Conservation (phyloP, 2,329 filamentous ascomycete genomes). For the Cordyceps cateniannulata region DNA sequence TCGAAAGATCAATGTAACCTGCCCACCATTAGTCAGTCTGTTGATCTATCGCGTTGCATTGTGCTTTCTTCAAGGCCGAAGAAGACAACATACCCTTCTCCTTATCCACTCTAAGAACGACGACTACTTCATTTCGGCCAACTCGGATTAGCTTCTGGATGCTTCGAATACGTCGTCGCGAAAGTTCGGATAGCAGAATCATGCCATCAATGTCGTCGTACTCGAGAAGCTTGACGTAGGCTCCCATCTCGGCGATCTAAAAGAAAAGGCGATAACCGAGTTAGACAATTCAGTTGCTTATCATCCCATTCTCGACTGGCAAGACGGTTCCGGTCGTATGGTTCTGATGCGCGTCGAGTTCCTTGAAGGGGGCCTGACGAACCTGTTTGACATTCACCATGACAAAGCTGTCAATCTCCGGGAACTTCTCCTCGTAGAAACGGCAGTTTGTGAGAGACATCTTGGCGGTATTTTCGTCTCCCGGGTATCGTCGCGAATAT, state of each 20-base stretch:
- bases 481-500: background rate
- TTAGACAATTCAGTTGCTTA: background rate
- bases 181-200: constrained; percentile 97
- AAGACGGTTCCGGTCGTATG: background rate
- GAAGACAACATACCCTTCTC: constrained; percentile 67
- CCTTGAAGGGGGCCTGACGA: constrained; percentile 23
- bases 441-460: constrained; percentile 97
- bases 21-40: constrained; percentile 3
- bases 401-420: constrained; percentile 97
- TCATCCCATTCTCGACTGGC: background rate
- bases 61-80: background rate
- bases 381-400: constrained; percentile 99
- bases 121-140: constrained; percentile 95
- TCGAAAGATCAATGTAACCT: constrained; percentile 95
- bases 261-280: background rate
- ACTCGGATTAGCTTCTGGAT: constrained; percentile 99
- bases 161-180: constrained; percentile 93
- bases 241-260: constrained; percentile 98
- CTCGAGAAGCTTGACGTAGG: constrained; percentile 98
- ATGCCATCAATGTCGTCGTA: constrained; percentile 99
- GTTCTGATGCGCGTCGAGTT: background rate
- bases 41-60: constrained; percentile 18
- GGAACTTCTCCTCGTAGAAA: constrained; percentile 94
- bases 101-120: constrained; percentile 97
- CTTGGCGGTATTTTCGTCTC: constrained; percentile 43